phyloP scores from a whole-genome alignment of 495 filamentous ascomycete genomes.

The Sordaria brevicollis region DNA sequence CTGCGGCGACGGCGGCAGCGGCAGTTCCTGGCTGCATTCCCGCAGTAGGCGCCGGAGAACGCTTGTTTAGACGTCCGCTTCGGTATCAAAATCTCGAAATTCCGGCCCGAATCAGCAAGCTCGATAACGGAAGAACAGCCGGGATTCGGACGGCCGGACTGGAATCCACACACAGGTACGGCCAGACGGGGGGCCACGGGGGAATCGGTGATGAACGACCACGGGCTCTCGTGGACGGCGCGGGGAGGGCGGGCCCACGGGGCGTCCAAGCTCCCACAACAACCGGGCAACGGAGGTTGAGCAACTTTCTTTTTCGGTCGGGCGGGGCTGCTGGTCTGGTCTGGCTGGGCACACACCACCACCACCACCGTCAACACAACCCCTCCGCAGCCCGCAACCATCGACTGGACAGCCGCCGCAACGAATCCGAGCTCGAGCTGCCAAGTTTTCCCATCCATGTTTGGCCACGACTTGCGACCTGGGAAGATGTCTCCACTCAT shows the following conservation, averaged over 20 bases:
- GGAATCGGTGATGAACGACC: background rate
- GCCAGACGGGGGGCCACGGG: no score
- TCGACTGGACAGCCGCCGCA: background rate
- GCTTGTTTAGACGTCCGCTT: background rate
- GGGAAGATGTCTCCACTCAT: background rate
- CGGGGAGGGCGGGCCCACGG: background rate
- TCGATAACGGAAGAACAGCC: background rate
- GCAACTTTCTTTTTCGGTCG: background rate
- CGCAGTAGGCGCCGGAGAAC: background rate
- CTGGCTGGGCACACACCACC: no score
- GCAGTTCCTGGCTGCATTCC: background rate
- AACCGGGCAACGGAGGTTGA: background rate
- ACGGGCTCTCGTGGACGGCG: background rate
- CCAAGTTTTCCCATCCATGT: background rate
- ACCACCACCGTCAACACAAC: background rate
- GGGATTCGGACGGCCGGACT: background rate
- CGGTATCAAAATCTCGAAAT: background rate
- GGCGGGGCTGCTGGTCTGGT: background rate
- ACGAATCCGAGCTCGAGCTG: background rate
- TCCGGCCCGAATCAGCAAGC: background rate
- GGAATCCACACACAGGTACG: background rate
- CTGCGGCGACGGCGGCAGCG: background rate
- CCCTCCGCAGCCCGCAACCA: background rate
- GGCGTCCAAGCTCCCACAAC: background rate
- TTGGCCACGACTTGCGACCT: background rate